phyloP scores from a whole-genome alignment of 2,329 filamentous ascomycete genomes.

The Elsinoe necatrix region DNA sequence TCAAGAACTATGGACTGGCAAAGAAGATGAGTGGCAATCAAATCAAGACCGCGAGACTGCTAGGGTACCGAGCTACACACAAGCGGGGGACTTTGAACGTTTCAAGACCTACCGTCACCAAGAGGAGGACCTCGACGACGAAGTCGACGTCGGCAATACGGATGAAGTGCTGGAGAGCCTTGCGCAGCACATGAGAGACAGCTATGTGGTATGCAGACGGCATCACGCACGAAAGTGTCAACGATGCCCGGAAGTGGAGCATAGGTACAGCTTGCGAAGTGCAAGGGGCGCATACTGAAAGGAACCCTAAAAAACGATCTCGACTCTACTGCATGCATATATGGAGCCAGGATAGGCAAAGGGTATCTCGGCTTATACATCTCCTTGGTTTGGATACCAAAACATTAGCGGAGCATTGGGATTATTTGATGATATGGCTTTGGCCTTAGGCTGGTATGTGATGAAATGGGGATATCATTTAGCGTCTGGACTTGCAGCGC shows the following conservation, averaged over 20 bases:
- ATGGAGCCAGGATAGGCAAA: neutral
- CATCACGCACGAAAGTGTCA: neutral
- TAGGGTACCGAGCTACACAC: neutral
- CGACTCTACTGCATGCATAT: slow-evolving; percentile 3
- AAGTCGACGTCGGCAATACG: slow-evolving; percentile 22
- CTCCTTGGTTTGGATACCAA: slow-evolving; percentile 2
- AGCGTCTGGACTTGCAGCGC: neutral
- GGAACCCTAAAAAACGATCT: neutral
- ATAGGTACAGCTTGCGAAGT: neutral
- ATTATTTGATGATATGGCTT: neutral
- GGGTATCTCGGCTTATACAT: slow-evolving; percentile 6
- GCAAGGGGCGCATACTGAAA: neutral
- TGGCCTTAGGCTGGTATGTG: neutral
- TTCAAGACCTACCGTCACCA: slow-evolving; percentile 8
- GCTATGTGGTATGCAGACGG: neutral
- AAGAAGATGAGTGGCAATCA: slow-evolving; percentile 22
- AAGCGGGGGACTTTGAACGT: slow-evolving; percentile 7
- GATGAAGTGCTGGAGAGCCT: slow-evolving; percentile 24
- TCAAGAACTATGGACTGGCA: slow-evolving; percentile 3
- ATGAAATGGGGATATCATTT: neutral
- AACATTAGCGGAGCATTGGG: slow-evolving; percentile 5
- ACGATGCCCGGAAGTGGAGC: neutral
- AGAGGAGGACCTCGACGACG: slow-evolving; percentile 17
- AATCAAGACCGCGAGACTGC: slow-evolving; percentile 13
- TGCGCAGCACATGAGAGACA: slow-evolving; percentile 1